Conservation (phyloP, 345 rosid species). For the Sapria himalayana region DNA sequence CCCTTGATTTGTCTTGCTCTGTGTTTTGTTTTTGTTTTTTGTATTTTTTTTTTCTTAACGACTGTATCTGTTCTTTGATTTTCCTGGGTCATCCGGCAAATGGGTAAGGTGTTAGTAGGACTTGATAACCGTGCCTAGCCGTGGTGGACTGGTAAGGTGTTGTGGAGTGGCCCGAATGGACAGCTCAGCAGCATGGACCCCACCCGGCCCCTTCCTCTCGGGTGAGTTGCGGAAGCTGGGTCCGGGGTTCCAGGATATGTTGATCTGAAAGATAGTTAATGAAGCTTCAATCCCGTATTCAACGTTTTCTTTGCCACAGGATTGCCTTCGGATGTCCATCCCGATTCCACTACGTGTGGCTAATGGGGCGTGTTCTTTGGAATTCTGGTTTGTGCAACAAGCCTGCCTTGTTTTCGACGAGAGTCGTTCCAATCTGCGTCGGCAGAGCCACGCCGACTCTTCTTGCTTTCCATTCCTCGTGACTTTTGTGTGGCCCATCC, state of each 20-base stretch:
- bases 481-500: conserved; percentile 47
- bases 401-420: conserved; percentile 46
- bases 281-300: conserved; percentile 55
- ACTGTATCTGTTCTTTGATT: no score
- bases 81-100: conserved; percentile 8
- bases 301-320: conserved; percentile 95
- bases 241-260: conserved; percentile 30
- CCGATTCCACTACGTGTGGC: conserved; percentile 32
- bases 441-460: conserved; percentile 44
- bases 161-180: no score
- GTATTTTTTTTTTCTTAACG: no score
- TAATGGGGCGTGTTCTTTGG: conserved; percentile 50
- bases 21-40: no score
- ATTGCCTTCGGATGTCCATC: conserved; percentile 37
- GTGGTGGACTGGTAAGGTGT: conserved; percentile 6
- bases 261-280: conserved; percentile 15
- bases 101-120: background rate
- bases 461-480: conserved; percentile 57
- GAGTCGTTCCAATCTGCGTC: conserved; percentile 39
- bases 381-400: conserved; percentile 32
- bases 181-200: conserved; percentile 8
- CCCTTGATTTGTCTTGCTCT: no score
- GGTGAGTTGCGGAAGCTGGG: no score
- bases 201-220: no score
- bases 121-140: conserved; percentile 4